phyloP scores from a whole-genome alignment of 2,329 filamentous ascomycete species.

The Fusarium sororula region DNA sequence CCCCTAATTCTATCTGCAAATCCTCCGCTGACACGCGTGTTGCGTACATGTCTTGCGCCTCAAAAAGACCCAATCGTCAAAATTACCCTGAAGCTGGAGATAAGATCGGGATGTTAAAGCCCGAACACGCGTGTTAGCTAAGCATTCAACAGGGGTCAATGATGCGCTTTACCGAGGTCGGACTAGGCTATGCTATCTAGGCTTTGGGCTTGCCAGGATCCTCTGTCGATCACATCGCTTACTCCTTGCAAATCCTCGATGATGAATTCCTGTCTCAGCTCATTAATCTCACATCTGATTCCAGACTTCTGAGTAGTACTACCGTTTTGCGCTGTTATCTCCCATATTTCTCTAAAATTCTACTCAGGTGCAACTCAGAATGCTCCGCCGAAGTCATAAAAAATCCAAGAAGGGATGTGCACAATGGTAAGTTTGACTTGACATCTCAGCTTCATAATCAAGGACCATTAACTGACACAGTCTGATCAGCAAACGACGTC shows the following conservation, averaged over 20 bases:
- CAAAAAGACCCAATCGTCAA: too few relatives aligned
- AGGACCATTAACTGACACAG: neutral
- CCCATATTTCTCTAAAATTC: too few relatives aligned
- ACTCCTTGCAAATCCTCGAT: neutral
- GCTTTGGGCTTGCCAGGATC: neutral
- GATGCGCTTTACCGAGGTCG: fast-evolving
- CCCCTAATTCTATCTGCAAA: fast-evolving
- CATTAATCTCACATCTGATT: neutral
- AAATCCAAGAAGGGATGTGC: constrained; percentile 30
- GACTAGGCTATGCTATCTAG: fast-evolving
- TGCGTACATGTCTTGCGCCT: neutral
- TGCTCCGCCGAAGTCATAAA: constrained; percentile 34
- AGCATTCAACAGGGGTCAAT: neutral
- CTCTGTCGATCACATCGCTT: neutral
- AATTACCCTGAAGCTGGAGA: neutral
- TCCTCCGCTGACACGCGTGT: constrained; percentile 30
- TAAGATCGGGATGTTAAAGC: neutral
- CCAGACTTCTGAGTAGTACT: fast-evolving
- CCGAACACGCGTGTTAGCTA: constrained; percentile 32
- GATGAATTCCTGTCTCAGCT: neutral
- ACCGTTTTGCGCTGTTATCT: fast-evolving
- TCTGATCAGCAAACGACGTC: constrained; percentile 12
- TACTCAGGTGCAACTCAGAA: neutral
- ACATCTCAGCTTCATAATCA: fast-evolving
- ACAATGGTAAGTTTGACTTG: constrained; percentile 9